These are phyloP conservation scores for Schizothecium vesticola DNA, from an alignment of 495 filamentous ascomycete species.

Conservation along the genomic window DNA sequence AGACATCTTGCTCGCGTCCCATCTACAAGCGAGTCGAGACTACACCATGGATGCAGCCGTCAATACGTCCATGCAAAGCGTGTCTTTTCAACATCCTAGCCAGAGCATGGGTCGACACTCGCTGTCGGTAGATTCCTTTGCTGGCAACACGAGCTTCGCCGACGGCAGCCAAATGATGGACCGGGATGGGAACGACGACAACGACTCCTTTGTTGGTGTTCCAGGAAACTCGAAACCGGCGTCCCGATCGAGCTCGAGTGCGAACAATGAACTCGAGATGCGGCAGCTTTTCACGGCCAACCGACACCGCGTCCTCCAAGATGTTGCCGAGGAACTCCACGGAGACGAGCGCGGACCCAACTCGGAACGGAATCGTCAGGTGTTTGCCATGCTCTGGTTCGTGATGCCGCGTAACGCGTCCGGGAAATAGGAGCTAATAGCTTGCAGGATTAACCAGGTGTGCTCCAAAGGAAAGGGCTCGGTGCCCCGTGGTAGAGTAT, in stretches of 20 bases:
- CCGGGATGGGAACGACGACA: slow-evolving; percentile 60
- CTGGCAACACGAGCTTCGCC: slow-evolving; percentile 54
- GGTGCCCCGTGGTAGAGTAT: slow-evolving; percentile 87
- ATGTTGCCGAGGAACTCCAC: slow-evolving; percentile 74
- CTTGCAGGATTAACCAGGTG: slow-evolving; percentile 68
- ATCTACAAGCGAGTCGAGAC: slow-evolving; percentile 48
- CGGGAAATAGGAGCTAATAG: slow-evolving; percentile 8
- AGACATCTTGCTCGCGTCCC: slow-evolving; percentile 60
- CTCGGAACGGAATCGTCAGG: slow-evolving; percentile 90
- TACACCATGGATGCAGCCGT: slow-evolving; percentile 48
- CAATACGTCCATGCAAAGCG: slow-evolving; percentile 44
- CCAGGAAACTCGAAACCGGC: slow-evolving; percentile 54
- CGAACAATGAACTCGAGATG: slow-evolving; percentile 88
- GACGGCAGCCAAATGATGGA: slow-evolving; percentile 65
- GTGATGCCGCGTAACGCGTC: not conserved
- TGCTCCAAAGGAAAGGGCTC: slow-evolving; percentile 77
- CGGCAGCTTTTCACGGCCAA: slow-evolving; percentile 75
- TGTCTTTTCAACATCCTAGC: slow-evolving; percentile 44
- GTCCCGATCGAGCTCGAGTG: slow-evolving; percentile 62
- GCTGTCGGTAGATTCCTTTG: slow-evolving; percentile 47
- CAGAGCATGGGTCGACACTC: slow-evolving; percentile 51
- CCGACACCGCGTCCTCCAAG: slow-evolving; percentile 65
- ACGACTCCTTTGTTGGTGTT: slow-evolving; percentile 51
- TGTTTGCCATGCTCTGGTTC: slow-evolving; percentile 97
- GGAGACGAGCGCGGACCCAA: slow-evolving; percentile 62